Base-by-base conservation (phyloP, 2,329 filamentous ascomycete species). In the Pseudogymnoascus sp. region DNA sequence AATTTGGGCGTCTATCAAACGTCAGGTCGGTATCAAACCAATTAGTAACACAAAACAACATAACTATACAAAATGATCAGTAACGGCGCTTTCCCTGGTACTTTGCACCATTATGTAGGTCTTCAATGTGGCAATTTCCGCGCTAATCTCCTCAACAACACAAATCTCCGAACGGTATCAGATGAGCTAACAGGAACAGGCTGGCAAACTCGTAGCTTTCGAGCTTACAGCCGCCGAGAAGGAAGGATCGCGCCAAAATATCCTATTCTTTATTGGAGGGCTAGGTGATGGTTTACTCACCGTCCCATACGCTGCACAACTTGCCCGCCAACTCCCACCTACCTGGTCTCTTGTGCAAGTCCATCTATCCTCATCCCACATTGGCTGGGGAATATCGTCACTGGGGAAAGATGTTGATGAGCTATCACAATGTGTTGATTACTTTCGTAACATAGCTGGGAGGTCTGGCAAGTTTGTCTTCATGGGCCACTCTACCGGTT, bases 401-500 rank as follows among this genome's bases (percentile, higher is more conserved):
- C 71, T 84, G 1, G 65, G 70, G 8, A 70, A 73, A 63, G 82
- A 84, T 66, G 80, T 75, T 1, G 65, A 71, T 22, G 80, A 84
- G 63, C 65, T 83, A 22, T 76, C 72, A 2, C 69, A 76, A 62
- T 78, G 78, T 63, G 77, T 83, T 0, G 50, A 68, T 2, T 81
- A 82, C 64, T 79, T 83, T 67, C 72, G 73, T 6, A 60, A 62
- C n/a, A 64, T 69, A 7, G 61, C 69, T 25, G 61, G 74, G 1
- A 76, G 76, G 1, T 69, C 68, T 3, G 76, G 75, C 1, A 85
- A 83, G 60, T 71, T 89, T n/a, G 81, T 87, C 25, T 71, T 89
- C 12, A 85, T 89, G 81, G 86, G 86, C 2, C 85, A 88, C 66
- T 86, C 82, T 1, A 89, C 86, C 0, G 86, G 86, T 0, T 87